A percentile compares a stretch with the other conserved stretches of the same genome.
Conservation (phyloP, 257 asterid species). For the Rehmannia glutinosa region DNA sequence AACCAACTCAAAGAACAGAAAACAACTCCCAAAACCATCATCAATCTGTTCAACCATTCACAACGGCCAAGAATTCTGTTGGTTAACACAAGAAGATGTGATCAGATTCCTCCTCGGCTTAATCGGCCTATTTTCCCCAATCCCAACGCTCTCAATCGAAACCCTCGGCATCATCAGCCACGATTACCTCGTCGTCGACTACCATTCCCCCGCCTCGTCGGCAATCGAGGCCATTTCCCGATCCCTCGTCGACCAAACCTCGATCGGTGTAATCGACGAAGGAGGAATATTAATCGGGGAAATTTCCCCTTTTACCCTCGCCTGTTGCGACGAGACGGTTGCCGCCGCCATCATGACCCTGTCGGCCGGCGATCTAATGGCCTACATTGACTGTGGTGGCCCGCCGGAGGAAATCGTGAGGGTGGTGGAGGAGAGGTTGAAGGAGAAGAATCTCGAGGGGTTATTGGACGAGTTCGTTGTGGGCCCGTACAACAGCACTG, state of each 20-base stretch:
- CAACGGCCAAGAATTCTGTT: constrained; percentile 61
- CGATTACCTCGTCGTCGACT: constrained; percentile 30
- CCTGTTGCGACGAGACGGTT: constrained; percentile 49
- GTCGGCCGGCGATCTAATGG: constrained; percentile 67
- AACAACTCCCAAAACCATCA: constrained; percentile 17
- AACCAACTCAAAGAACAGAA: constrained; percentile 10
- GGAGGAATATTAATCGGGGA: constrained; percentile 50
- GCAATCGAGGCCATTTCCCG: constrained; percentile 33
- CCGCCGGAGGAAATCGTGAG: constrained; percentile 61
- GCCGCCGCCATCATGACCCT: constrained; percentile 64
- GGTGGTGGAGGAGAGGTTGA: constrained; percentile 44
- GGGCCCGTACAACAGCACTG: constrained; percentile 5
- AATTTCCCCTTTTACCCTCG: constrained; percentile 57
- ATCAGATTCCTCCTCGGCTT: constrained; percentile 59
- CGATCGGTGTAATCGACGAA: constrained; percentile 58
- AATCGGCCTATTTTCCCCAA: constrained; percentile 59
- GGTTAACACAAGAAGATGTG: constrained; percentile 76
- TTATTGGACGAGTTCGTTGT: constrained; percentile 42
- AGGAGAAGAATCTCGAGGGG: constrained; percentile 43
- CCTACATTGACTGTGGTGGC: constrained; percentile 68
- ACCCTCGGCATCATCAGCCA: constrained; percentile 44
- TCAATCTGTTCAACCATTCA: constrained; percentile 33
- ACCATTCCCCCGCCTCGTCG: constrained; percentile 49
- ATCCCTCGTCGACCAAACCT: constrained; percentile 43
- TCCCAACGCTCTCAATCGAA: constrained; percentile 53